These are phyloP conservation scores for Calendula officinalis DNA, from an alignment of 129 eudicot genomes.

Conservation along the genomic window DNA sequence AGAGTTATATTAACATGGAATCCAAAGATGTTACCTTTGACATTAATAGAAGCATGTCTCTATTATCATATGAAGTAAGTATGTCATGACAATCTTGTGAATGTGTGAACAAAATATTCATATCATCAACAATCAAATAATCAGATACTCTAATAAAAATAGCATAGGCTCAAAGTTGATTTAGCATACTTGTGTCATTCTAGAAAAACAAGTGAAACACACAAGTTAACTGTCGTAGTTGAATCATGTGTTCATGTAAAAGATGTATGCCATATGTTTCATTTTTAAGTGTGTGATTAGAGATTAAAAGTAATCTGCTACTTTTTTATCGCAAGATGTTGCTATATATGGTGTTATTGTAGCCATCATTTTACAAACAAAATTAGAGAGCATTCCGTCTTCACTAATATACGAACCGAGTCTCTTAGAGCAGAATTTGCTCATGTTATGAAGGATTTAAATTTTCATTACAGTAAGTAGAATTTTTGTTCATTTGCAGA, in stretches of 20 bases:
- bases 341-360: slow-evolving; percentile 96
- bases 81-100: background rate
- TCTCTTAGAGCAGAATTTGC: slow-evolving; percentile 96
- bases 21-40: slow-evolving; percentile 1
- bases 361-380: too few species aligned
- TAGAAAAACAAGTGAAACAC: background rate
- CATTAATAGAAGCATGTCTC: background rate
- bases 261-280: too few species aligned
- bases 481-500: too few species aligned
- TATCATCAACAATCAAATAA: too few species aligned
- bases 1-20: background rate
- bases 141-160: too few species aligned
- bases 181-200: background rate
- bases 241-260: background rate
- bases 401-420: slow-evolving; percentile 66
- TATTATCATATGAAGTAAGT: background rate
- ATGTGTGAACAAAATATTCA: too few species aligned
- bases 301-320: too few species aligned
- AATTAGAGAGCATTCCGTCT: slow-evolving; percentile 80
- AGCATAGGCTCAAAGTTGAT: background rate
- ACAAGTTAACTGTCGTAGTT: background rate
- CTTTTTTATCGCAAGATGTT: slow-evolving; percentile 56
- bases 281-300: too few species aligned
- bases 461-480: too few species aligned
- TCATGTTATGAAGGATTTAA: too few species aligned